Evolutionary conservation across 495 filamentous ascomycete species (phyloP).

Genomic region (Aspergillus biplanus): DNA sequence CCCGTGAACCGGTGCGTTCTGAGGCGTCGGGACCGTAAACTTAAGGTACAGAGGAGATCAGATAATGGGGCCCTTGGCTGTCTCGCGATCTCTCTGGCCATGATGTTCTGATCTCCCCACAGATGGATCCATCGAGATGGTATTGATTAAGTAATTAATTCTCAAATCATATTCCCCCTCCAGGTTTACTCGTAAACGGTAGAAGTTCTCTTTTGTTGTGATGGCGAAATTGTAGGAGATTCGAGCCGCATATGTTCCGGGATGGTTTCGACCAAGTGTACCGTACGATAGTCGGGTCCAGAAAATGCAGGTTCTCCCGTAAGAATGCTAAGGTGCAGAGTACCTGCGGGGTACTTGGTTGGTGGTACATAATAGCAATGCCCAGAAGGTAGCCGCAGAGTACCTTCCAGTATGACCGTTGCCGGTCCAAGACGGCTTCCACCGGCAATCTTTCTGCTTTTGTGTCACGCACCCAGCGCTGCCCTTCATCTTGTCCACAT

Average conservation of each 20-base stretch:
- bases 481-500: neutral
- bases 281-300: neutral
- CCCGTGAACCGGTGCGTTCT: slow-evolving; percentile 25
- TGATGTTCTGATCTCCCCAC: neutral
- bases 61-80: neutral
- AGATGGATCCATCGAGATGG: neutral
- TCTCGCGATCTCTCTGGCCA: neutral
- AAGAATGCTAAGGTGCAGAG: neutral
- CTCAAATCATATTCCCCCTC: neutral
- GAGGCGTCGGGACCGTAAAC: slow-evolving; percentile 7
- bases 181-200: neutral
- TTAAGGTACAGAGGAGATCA: slow-evolving; percentile 5
- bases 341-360: slow-evolving; percentile 8
- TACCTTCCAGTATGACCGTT: slow-evolving; percentile 8
- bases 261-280: neutral
- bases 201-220: neutral
- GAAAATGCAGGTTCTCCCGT: neutral
- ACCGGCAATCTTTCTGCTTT: slow-evolving; percentile 19
- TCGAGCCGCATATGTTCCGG: neutral
- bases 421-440: slow-evolving; percentile 26
- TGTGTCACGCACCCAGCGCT: neutral
- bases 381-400: neutral
- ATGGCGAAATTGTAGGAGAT: neutral
- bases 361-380: slow-evolving; percentile 11
- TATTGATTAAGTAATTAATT: slow-evolving; percentile 5